Percentiles rank a stretch among this genome's conserved stretches.
phyloP scores from a whole-genome alignment of 2,329 filamentous ascomycete genomes.

The Dactylellina haptotyla region DNA sequence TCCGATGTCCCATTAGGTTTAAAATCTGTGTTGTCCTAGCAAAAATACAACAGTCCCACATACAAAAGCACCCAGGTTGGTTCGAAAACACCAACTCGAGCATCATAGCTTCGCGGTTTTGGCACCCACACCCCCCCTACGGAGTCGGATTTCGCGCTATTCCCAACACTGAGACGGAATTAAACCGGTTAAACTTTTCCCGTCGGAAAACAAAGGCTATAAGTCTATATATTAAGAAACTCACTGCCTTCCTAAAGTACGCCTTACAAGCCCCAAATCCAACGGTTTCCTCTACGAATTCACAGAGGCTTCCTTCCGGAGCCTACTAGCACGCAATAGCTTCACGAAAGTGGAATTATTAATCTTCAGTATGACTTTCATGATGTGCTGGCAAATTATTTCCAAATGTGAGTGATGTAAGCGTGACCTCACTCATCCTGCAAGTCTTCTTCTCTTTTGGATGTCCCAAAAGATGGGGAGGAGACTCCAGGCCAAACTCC shows the following conservation, averaged over 20 bases:
- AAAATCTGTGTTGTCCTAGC: constrained; percentile 19
- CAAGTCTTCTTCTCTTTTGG: not conserved
- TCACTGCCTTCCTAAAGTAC: not conserved
- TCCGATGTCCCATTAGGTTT: no score
- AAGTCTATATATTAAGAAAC: not conserved
- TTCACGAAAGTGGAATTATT: constrained; percentile 11
- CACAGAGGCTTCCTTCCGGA: not conserved
- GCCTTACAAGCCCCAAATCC: not conserved
- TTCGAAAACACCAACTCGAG: constrained; percentile 14
- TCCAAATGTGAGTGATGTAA: constrained; percentile 47
- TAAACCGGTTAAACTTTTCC: constrained; percentile 16
- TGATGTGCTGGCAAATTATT: constrained; percentile 50
- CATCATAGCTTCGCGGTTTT: constrained; percentile 12
- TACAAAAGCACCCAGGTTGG: not conserved
- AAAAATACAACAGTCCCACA: constrained; percentile 38
- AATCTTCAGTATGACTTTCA: constrained; percentile 7
- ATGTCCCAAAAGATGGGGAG: not conserved
- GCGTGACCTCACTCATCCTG: constrained; percentile 34
- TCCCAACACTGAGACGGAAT: not conserved
- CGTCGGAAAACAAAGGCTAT: constrained; percentile 26
- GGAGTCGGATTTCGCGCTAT: not conserved
- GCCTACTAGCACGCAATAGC: not conserved
- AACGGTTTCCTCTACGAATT: not conserved
- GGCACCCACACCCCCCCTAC: constrained; percentile 3
- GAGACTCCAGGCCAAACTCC: not conserved